phyloP scores from a whole-genome alignment of 148 eudicot genomes.

The Camellia japonica region DNA sequence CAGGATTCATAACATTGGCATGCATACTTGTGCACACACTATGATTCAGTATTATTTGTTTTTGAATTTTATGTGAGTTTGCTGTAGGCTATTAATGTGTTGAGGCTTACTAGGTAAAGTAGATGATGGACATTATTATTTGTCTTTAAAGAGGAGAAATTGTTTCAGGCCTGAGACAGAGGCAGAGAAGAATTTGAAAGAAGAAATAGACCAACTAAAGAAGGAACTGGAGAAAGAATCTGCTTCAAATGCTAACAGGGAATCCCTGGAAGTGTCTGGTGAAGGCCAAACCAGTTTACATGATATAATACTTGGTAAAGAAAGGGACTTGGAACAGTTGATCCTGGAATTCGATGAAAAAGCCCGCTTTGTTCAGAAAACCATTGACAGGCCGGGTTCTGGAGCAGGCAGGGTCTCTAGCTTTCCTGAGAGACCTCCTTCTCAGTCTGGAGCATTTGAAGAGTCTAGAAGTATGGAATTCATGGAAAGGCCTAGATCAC shows the following conservation, averaged over 20 bases:
- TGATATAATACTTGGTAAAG: constrained; percentile 41
- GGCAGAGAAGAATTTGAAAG: constrained; percentile 50
- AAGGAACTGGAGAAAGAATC: constrained; percentile 44
- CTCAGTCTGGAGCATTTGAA: constrained; percentile 54
- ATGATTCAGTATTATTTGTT: not conserved
- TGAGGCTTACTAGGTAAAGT: not conserved
- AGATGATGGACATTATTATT: not conserved
- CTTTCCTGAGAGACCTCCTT: constrained; percentile 43
- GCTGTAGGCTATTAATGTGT: not conserved
- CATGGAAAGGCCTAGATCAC: constrained; percentile 82
- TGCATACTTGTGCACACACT: not conserved
- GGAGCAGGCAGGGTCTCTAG: constrained; percentile 44
- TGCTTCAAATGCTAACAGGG: constrained; percentile 28
- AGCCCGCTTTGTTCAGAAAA: constrained; percentile 66
- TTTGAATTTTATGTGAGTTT: not conserved
- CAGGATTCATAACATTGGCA: too few species aligned
- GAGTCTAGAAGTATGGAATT: constrained; percentile 51
- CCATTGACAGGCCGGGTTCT: constrained; percentile 74
- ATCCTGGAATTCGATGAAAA: constrained; percentile 71
- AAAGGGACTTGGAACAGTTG: constrained; percentile 64
- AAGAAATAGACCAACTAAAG: constrained; percentile 42
- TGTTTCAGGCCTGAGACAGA: constrained; percentile 55
- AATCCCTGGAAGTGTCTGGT: constrained; percentile 28
- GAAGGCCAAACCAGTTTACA: constrained; percentile 40
- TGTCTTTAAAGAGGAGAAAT: not conserved